Conservation (phyloP, 345 rosid genomes). For the Jatropha curcas region DNA sequence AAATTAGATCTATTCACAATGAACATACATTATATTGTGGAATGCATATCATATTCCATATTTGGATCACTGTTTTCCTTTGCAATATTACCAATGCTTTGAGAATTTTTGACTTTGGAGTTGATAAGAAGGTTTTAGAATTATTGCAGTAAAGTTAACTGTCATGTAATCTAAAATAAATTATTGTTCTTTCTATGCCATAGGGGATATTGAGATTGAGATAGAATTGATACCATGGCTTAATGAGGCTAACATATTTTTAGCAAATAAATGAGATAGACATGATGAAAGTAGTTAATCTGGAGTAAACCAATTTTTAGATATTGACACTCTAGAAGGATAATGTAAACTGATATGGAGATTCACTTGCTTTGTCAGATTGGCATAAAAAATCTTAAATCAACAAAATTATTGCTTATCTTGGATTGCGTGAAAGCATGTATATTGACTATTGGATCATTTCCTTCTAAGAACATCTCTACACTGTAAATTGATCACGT, state of each 20-base stretch:
- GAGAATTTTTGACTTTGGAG: background rate
- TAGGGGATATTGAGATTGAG: background rate
- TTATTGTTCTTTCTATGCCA: conserved; percentile 4
- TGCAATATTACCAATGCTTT: background rate
- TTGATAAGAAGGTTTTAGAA: background rate
- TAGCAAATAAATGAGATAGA: background rate
- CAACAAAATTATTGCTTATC: background rate
- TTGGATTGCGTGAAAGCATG: background rate
- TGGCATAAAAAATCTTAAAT: background rate
- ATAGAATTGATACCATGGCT: background rate
- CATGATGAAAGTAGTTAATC: background rate
- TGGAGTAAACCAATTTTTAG: background rate
- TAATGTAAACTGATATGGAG: background rate
- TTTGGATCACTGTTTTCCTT: background rate
- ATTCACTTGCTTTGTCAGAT: background rate
- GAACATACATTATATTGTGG: background rate
- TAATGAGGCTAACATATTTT: background rate
- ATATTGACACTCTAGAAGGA: background rate
- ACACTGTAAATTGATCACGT: background rate
- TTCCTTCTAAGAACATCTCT: background rate
- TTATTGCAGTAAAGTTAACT: too few relatives aligned
- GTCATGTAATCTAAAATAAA: too few relatives aligned
- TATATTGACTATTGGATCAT: background rate
- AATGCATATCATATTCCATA: background rate
- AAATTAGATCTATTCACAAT: background rate